Evolutionary conservation across 2,329 filamentous ascomycete species (phyloP).

Genomic region (Macroventuria anomochaeta): DNA sequence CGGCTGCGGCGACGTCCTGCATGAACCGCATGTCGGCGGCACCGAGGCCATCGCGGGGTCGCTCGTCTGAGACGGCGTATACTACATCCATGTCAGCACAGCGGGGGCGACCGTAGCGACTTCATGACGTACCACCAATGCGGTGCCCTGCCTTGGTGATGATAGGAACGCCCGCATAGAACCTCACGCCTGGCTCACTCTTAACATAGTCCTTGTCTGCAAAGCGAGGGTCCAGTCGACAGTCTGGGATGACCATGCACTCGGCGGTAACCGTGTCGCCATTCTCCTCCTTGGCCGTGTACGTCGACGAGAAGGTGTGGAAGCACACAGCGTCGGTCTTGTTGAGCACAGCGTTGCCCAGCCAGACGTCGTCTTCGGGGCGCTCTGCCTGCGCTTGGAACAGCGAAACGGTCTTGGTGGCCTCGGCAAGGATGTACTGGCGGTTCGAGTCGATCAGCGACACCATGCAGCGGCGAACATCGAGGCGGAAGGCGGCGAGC

Average conservation of each 20-base stretch:
- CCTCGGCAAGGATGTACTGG: slow-evolving; percentile 50
- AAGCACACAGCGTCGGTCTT: slow-evolving; percentile 39
- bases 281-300: slow-evolving; percentile 28
- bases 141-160: slow-evolving; percentile 36
- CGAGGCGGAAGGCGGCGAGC: slow-evolving; percentile 42
- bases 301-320: slow-evolving; percentile 37
- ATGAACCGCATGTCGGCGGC: slow-evolving; percentile 39
- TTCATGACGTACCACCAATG: slow-evolving; percentile 28
- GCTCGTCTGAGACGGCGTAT: slow-evolving; percentile 41
- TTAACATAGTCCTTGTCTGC: slow-evolving; percentile 34
- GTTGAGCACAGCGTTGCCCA: slow-evolving; percentile 41
- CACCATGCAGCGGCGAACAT: slow-evolving; percentile 44
- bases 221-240: slow-evolving; percentile 33
- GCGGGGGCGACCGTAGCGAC: background rate
- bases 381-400: slow-evolving; percentile 31
- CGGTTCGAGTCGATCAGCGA: slow-evolving; percentile 47
- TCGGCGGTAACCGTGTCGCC: slow-evolving; percentile 27
- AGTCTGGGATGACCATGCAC: slow-evolving; percentile 38
- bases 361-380: slow-evolving; percentile 38
- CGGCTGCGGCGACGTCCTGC: slow-evolving; percentile 39
- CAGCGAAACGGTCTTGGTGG: slow-evolving; percentile 46
- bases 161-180: slow-evolving; percentile 45
- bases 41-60: slow-evolving; percentile 31
- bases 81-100: slow-evolving; percentile 16
- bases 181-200: slow-evolving; percentile 37